These are phyloP conservation scores for Penicillium sp. DNA, from an alignment of 2,329 filamentous ascomycete genomes.

Conservation along the genomic window DNA sequence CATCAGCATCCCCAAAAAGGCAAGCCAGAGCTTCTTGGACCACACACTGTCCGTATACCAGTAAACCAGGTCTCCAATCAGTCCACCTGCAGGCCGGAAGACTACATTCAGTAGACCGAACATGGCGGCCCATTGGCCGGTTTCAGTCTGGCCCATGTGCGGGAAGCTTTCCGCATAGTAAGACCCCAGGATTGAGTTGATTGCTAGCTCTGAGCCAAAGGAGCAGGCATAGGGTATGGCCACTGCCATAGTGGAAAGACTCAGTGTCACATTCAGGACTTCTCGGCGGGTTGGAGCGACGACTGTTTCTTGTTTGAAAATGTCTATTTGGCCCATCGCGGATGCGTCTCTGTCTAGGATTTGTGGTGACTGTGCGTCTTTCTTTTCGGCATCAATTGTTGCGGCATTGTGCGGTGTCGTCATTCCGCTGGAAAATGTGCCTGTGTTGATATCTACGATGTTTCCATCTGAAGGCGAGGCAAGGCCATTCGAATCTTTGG, in stretches of 20 bases:
- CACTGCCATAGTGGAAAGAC: conserved; percentile 55
- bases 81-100: conserved; percentile 49
- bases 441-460: conserved; percentile 32
- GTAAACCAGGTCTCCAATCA: conserved; percentile 59
- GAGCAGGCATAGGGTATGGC: conserved; percentile 59
- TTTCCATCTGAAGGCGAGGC: conserved; percentile 24
- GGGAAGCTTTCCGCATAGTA: conserved; percentile 61
- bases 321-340: conserved; percentile 49
- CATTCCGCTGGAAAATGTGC: conserved; percentile 21
- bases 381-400: conserved; percentile 35
- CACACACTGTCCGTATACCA: conserved; percentile 53
- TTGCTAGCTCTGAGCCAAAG: conserved; percentile 60
- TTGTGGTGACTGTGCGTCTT: conserved; percentile 27
- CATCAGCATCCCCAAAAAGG: conserved; percentile 55
- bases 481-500: conserved; percentile 42
- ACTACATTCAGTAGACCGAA: conserved; percentile 54
- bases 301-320: conserved; percentile 59
- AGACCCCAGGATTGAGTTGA: conserved; percentile 60
- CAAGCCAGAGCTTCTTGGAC: conserved; percentile 64
- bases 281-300: conserved; percentile 63
- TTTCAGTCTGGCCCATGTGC: conserved; percentile 53
- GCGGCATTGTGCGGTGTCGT: conserved; percentile 23
- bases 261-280: conserved; percentile 60
- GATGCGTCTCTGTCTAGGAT: conserved; percentile 41
- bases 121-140: conserved; percentile 57